Conservation (phyloP, 2,329 filamentous ascomycete species). For the Sporothrix curviconia region DNA sequence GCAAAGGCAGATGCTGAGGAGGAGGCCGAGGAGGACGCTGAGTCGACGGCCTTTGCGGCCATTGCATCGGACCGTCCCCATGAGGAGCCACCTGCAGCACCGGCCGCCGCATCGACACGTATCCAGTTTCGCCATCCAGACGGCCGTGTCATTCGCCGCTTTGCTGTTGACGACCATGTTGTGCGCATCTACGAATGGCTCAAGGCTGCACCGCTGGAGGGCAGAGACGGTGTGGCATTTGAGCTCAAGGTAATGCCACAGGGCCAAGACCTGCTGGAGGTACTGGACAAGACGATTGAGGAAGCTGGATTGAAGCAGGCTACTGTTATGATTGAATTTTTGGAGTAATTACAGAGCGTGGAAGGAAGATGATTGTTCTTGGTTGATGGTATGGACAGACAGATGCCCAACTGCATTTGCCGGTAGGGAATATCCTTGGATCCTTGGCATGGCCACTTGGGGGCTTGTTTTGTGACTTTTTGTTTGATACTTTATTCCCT, state of each 20-base stretch:
- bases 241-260: constrained; percentile 75
- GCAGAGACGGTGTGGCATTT: constrained; percentile 71
- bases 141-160: constrained; percentile 82
- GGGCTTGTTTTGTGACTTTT: too few species aligned
- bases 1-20: constrained; percentile 49
- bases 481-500: too few species aligned
- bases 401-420: too few species aligned
- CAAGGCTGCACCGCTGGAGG: constrained; percentile 78
- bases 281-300: constrained; percentile 66
- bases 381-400: not conserved
- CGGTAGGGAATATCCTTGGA: too few species aligned
- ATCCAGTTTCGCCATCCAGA: constrained; percentile 88
- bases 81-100: constrained; percentile 61
- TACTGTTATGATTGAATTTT: constrained; percentile 90
- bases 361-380: too few species aligned
- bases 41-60: constrained; percentile 49
- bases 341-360: constrained; percentile 42
- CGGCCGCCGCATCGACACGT: constrained; percentile 67
- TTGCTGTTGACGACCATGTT: constrained; percentile 68
- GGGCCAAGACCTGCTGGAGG: constrained; percentile 75
- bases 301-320: constrained; percentile 84
- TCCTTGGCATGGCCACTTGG: too few species aligned
- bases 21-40: constrained; percentile 25
- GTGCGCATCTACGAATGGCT: constrained; percentile 91
- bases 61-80: constrained; percentile 72